phyloP scores from a whole-genome alignment of 2,329 filamentous ascomycete species.

The Cytospora paraplurivora region DNA sequence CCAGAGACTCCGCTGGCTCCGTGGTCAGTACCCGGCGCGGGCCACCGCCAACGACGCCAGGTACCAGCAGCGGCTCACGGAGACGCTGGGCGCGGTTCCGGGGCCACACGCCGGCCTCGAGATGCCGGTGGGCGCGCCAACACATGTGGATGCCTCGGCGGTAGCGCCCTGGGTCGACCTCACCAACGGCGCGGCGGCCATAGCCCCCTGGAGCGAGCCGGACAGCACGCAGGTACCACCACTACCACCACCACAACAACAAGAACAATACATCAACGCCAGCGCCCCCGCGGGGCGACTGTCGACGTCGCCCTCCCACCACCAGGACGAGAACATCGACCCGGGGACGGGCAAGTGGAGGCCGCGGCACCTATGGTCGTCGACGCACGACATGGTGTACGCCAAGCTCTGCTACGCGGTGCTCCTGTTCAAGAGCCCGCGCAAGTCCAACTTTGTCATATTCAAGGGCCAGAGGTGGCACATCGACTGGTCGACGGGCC shows the following conservation, averaged over 20 bases:
- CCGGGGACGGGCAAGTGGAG: constrained; percentile 58
- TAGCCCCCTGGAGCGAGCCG: constrained; percentile 14
- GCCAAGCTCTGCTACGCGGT: constrained; percentile 63
- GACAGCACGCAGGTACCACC: background rate
- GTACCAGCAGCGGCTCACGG: constrained; percentile 31
- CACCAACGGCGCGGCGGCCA: constrained; percentile 10
- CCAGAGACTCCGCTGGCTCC: constrained; percentile 55
- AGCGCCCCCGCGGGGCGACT: constrained; percentile 39
- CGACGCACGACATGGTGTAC: constrained; percentile 59
- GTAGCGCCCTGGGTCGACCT: constrained; percentile 29
- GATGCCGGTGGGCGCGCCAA: constrained; percentile 9
- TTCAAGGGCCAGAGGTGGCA: constrained; percentile 59
- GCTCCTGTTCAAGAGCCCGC: constrained; percentile 56
- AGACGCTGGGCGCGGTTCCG: constrained; percentile 21
- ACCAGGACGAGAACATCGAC: constrained; percentile 49
- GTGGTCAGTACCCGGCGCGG: constrained; percentile 39
- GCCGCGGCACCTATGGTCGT: constrained; percentile 57
- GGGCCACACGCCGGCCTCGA: constrained; percentile 7
- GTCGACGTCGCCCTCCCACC: constrained; percentile 48
- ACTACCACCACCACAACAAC: too few relatives aligned
- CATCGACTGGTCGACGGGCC: constrained; percentile 61
- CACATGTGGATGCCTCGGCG: constrained; percentile 26
- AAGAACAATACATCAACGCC: constrained; percentile 18
- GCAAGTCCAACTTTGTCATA: constrained; percentile 61
- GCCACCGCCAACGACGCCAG: constrained; percentile 32